Percentiles rank a stretch among this genome's conserved stretches.
Conservation (phyloP, 2,329 filamentous ascomycete species). For the Trichoderma atrobrunneum region DNA sequence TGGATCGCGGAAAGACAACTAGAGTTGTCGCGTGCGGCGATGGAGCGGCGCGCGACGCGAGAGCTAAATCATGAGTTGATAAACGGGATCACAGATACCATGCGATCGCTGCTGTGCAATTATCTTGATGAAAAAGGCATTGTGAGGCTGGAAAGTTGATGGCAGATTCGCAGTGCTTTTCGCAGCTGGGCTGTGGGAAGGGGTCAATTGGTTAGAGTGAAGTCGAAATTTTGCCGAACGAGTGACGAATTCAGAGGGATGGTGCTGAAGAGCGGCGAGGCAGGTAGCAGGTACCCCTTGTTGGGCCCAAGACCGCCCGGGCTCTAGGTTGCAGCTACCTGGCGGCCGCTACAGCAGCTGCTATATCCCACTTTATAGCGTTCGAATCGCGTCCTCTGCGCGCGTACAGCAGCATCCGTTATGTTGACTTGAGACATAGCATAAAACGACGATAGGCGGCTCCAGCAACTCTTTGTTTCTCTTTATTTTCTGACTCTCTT, state of each 20-base stretch:
- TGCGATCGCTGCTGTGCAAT: conserved; percentile 43
- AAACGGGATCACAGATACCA: conserved; percentile 34
- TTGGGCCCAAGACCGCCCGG: neutral
- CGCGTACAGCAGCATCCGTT: neutral
- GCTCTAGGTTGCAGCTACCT: conserved; percentile 7
- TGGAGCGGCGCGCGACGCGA: conserved; percentile 45
- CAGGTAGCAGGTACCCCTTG: conserved; percentile 28
- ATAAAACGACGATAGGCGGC: neutral
- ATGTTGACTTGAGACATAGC: conserved; percentile 2
- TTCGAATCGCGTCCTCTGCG: conserved; percentile 10
- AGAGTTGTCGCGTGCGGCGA: conserved; percentile 47
- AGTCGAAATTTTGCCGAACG: conserved; percentile 34
- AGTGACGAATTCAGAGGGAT: conserved; percentile 22
- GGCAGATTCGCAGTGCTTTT: conserved; percentile 30
- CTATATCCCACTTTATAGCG: conserved; percentile 17
- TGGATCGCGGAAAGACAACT: conserved; percentile 29
- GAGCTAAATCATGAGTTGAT: conserved; percentile 44
- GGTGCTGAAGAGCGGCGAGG: conserved; percentile 16
- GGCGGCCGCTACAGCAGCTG: neutral
- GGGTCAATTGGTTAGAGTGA: conserved; percentile 33
- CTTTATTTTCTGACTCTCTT: neutral
- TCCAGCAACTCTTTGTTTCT: neutral
- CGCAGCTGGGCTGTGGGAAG: conserved; percentile 25
- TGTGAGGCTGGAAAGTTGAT: conserved; percentile 41
- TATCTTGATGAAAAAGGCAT: conserved; percentile 46